A percentile compares a stretch with the other conserved stretches of the same genome.
Evolutionary conservation across 139 green algal genomes (phyloP).

Genomic region (Chlorella sp.): DNA sequence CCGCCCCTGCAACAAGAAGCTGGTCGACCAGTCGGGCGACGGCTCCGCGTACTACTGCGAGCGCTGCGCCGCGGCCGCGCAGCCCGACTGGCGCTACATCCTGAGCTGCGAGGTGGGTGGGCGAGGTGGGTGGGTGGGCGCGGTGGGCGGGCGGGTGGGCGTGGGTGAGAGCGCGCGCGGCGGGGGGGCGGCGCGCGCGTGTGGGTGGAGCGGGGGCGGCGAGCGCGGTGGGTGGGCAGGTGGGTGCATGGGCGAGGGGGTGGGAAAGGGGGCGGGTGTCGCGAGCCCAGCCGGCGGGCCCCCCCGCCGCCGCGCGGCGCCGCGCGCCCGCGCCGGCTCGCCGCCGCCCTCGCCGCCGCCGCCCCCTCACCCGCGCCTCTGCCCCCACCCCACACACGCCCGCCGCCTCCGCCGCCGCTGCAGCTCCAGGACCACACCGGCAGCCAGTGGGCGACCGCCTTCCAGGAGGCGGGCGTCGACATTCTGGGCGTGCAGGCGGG

Average conservation of each 20-base stretch:
- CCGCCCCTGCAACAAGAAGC: conserved; percentile 81
- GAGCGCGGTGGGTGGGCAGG: not conserved
- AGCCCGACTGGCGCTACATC: conserved; percentile 59
- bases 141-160: not conserved
- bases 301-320: not conserved
- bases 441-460: conserved; percentile 55
- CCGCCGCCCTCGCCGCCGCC: not conserved
- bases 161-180: not conserved
- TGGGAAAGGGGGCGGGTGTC: not conserved
- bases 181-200: not conserved
- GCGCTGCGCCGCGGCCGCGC: conserved; percentile 31
- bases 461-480: conserved; percentile 52
- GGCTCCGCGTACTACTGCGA: conserved; percentile 54
- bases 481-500: conserved; percentile 50
- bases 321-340: not conserved
- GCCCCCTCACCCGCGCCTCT: not conserved
- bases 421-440: conserved; percentile 56
- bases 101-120: conserved; percentile 29
- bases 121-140: not conserved
- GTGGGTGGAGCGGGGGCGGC: too few relatives aligned
- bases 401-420: not conserved
- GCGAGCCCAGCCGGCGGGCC: too few relatives aligned
- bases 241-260: not conserved
- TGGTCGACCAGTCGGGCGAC: conserved; percentile 56
- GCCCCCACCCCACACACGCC: not conserved